These are phyloP conservation scores for Volvox carteri DNA, from an alignment of 163 green algal genomes.

Conservation along the genomic window DNA sequence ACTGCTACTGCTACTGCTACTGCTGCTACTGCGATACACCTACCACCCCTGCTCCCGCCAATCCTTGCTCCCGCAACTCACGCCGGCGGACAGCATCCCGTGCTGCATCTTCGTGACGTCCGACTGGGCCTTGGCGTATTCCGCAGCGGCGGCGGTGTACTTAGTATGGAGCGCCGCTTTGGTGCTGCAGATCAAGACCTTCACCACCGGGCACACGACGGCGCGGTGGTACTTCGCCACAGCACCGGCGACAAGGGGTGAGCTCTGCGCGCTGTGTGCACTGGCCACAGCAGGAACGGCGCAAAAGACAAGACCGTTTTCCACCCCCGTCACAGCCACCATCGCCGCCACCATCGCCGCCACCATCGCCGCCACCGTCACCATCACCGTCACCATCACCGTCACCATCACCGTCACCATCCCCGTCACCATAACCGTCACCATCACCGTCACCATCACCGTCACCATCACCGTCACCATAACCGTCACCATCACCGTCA, in stretches of 20 bases:
- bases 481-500: neutral
- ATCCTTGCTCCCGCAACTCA: neutral
- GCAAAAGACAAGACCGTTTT: neutral
- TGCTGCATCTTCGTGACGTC: slow-evolving; percentile 23
- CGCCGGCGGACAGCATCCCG: neutral
- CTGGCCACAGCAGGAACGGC: neutral
- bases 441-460: neutral
- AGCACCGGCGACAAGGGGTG: neutral
- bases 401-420: neutral
- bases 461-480: neutral
- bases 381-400: neutral
- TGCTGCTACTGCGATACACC: neutral
- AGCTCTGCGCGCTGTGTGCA: neutral
- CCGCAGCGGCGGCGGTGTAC: neutral
- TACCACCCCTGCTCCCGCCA: neutral
- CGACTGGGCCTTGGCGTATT: slow-evolving; percentile 15
- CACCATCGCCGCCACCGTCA: neutral
- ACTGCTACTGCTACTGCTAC: neutral
- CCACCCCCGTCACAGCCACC: neutral
- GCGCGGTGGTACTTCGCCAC: slow-evolving; percentile 55
- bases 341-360: neutral
- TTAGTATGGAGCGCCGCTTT: slow-evolving; percentile 30
- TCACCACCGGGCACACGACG: slow-evolving; percentile 28
- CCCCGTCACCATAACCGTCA: neutral
- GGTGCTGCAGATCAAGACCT: slow-evolving; percentile 50